phyloP scores from a whole-genome alignment of 164 flowering plant genomes.

The Macadamia tetraphylla region DNA sequence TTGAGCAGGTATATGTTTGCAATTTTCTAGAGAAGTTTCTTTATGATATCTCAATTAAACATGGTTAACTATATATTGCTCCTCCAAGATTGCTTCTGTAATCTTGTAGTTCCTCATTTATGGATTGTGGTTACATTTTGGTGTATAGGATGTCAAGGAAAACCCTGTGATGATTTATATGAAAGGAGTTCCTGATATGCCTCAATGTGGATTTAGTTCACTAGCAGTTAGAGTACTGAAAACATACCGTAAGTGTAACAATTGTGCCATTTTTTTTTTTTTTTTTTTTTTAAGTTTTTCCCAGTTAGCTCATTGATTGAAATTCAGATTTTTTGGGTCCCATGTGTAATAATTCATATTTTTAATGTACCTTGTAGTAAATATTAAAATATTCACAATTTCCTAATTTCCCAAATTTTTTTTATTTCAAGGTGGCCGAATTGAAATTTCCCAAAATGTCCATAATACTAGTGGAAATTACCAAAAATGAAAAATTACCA shows the following conservation, averaged over 20 bases:
- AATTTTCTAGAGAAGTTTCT: background rate
- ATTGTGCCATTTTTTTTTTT: background rate
- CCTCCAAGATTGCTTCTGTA: background rate
- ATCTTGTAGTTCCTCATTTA: background rate
- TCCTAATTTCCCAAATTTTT: no score
- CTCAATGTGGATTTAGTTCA: slow-evolving; percentile 88
- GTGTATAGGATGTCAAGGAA: slow-evolving; percentile 76
- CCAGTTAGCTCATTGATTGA: no score
- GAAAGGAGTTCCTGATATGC: slow-evolving; percentile 86
- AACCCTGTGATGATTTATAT: slow-evolving; percentile 90
- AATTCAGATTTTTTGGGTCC: no score
- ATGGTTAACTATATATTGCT: background rate
- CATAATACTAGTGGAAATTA: no score
- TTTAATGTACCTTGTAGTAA: no score
- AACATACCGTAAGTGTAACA: slow-evolving; percentile 54
- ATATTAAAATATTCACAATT: no score
- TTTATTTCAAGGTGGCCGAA: no score
- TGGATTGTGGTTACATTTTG: slow-evolving; percentile 7
- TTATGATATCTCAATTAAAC: background rate
- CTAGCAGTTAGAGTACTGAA: slow-evolving; percentile 80
- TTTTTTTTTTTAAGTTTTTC: background rate
- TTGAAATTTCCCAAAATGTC: no score
- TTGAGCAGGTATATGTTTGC: slow-evolving; percentile 58
- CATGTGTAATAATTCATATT: no score
- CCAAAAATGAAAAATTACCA: no score